Evolutionary conservation across 176 grass and related monocot species (phyloP).

Genomic region (Pontederia crassipes): DNA sequence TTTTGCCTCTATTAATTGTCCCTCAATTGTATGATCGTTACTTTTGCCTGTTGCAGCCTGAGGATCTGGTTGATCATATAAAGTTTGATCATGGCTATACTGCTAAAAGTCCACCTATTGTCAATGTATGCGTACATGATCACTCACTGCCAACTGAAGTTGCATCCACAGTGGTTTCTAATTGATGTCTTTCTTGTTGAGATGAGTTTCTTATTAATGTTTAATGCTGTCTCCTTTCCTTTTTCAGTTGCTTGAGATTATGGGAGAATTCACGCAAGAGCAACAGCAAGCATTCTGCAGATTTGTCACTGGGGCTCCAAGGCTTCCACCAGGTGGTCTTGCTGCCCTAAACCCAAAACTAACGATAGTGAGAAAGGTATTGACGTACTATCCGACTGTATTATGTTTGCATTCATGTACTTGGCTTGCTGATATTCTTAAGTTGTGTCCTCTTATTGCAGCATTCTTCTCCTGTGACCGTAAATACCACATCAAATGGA

Average conservation of each 20-base stretch:
- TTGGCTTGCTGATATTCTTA: background rate
- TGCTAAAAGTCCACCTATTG: slow-evolving; percentile 64
- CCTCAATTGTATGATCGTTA: background rate
- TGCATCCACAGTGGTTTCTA: background rate
- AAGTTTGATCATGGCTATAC: slow-evolving; percentile 99
- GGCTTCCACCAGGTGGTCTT: slow-evolving; percentile 85
- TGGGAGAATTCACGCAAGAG: slow-evolving; percentile 65
- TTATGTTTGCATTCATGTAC: background rate
- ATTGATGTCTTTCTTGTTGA: background rate
- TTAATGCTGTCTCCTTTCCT: slow-evolving; percentile 13
- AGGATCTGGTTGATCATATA: slow-evolving; percentile 70
- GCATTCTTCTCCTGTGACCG: slow-evolving; percentile 49
- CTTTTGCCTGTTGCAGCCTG: slow-evolving; percentile 34
- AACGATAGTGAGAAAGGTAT: slow-evolving; percentile 87
- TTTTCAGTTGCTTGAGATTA: slow-evolving; percentile 77
- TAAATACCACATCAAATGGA: slow-evolving; percentile 34
- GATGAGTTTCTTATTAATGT: background rate
- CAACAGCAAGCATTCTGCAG: slow-evolving; percentile 86
- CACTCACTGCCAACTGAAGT: background rate
- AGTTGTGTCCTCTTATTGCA: slow-evolving; percentile 22
- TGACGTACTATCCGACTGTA: background rate
- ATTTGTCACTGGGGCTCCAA: slow-evolving; percentile 85
- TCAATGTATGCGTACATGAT: slow-evolving; percentile 44
- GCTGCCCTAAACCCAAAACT: slow-evolving; percentile 71
- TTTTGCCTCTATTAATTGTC: background rate